Evolutionary conservation across 352 stramenopile genomes (phyloP), one percentile per base, ranked within the genome.

Genomic region (Globisporangium acanthophoron): DNA sequence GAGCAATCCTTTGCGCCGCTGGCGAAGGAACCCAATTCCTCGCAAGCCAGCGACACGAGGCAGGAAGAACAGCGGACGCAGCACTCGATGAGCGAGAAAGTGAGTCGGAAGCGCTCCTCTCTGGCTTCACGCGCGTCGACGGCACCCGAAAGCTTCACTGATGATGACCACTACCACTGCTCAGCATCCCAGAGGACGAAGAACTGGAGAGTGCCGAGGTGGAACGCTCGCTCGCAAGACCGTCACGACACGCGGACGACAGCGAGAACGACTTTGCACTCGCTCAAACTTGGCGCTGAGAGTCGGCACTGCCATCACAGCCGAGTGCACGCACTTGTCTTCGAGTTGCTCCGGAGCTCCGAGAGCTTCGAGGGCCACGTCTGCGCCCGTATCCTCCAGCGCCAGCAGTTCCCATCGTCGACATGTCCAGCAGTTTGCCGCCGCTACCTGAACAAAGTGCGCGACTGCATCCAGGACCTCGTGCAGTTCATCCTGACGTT

Each of bases 401-500:
- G 44, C 44, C 18, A 31, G 37, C 37, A 43, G 12, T 43, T 43
- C 13, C 12, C 37, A 43, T 13, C 37, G 12, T 43, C 37, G 37
- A 18, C 37, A 12, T 43, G 37, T 13, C 37, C 37, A 18, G 13
- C 37, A 18, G 18, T 12, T 0, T 49, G 44, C 20, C 64, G 64
- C 18, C 56, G 52, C 45, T 74, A 73, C 53, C 46, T 80, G n/a
- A 59, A 43, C 41, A 63, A 65, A 27, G 62, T 70, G 18, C 69
- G 71, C 20, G 69, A 76, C 45, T 68, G 61, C 24, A 66, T 77
- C 46, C 52, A 56, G 24, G 64, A 77, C 43, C 31, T 80, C 9
- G 59, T 67, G 21, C 51, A 66, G 45, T 80, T 78, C 51, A 63
- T 80, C 11, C n/a, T 71, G 9, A 52, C 63, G 21, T 77, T 73